Base-by-base conservation (phyloP, 2,329 filamentous ascomycete genomes). In the Diaporthe citrichinensis region DNA sequence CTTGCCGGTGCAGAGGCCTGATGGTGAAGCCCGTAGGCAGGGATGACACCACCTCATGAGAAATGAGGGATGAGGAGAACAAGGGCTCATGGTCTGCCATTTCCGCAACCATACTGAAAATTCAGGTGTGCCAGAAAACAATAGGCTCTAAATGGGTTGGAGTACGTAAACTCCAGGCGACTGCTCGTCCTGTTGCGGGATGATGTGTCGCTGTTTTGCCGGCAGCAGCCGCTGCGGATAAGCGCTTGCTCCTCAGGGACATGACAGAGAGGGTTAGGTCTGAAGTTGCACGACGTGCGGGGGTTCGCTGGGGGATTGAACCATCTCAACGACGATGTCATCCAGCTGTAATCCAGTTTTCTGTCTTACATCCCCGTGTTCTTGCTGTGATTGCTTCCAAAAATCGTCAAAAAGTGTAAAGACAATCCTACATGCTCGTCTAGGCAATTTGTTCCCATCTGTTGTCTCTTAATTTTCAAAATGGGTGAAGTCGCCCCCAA, bases 21-120 rank as follows among this genome's bases (percentile, higher is more conserved):
- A 95, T 90, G 2, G 86, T 90, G 87, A 95, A 96, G 79, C 90
- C 90, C 78, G 90, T 84, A 36, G 94, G 94, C 0, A 96, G 89
- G 39, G 88, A 86, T 46, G 89, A 83, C 72, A 86, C 83, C 77
- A 94, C 90, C 51, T 89, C 87, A 23, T 90, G 86, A 23, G 93
- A 92, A 82, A 96, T 92, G 76, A 95, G 89, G 51, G 88, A 85
- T 12, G 90, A 80, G 62, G 91, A 87, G 88, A 96, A 95, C 81
- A 95, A 90, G 2, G 53, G 46, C 31, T 69, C 71, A 17, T 17
- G 8, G 9, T 28, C 23, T 31, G 73, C 36, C 73, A 75, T 76
- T 49, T 8, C 57, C 17, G n/a, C 9, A n/a, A 53, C 15, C 12
- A 2, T 17, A 46, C 8, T 4, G 6, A 8, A 36, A 51, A 34